Evolutionary conservation across 2,329 filamentous ascomycete species (phyloP).

Genomic region (Aureobasidium vineae): DNA sequence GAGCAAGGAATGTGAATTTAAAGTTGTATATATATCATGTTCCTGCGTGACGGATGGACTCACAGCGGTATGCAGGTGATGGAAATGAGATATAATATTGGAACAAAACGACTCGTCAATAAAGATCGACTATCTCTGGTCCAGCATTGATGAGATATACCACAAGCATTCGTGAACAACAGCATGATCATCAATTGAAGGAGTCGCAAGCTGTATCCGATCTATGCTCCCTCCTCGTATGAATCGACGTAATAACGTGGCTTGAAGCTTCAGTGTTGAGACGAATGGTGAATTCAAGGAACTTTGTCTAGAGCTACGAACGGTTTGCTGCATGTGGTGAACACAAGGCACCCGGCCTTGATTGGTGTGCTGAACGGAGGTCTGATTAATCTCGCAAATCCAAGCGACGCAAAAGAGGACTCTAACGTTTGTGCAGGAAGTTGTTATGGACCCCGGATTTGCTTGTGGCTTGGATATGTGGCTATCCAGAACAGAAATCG

Average conservation of each 20-base stretch:
- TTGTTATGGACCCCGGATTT: conserved; percentile 1
- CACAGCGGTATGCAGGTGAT: background rate
- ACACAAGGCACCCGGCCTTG: background rate
- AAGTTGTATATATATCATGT: background rate
- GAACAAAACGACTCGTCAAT: background rate
- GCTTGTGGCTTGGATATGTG: conserved; percentile 10
- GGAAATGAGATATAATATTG: background rate
- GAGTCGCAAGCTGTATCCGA: background rate
- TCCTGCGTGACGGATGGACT: background rate
- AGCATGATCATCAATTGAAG: background rate
- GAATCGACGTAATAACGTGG: conserved; percentile 11
- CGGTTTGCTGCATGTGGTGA: background rate
- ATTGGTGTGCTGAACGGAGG: background rate
- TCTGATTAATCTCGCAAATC: background rate
- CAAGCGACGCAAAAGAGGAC: background rate
- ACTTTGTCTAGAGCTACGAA: background rate
- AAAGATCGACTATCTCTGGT: background rate
- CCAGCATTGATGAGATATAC: background rate
- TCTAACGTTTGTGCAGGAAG: background rate
- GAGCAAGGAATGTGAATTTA: background rate
- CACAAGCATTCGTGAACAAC: background rate
- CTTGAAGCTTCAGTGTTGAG: background rate
- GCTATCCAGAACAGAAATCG: background rate
- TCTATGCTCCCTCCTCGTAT: background rate
- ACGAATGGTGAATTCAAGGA: background rate